Conservation (phyloP, 2,329 filamentous ascomycete species). For the Trichoderma simmonsii region DNA sequence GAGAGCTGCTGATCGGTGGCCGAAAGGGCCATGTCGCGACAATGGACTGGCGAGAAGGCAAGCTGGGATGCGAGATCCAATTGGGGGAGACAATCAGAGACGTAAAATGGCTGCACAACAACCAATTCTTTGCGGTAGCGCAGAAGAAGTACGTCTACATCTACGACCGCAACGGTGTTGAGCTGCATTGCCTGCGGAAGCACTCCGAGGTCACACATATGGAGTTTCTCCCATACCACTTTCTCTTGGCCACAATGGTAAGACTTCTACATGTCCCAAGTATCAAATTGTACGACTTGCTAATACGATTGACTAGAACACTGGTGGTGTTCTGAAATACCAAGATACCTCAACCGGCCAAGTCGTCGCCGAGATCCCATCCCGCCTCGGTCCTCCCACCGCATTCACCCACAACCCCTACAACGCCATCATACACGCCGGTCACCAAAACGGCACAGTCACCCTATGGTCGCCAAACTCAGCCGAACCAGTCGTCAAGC, state of each 20-base stretch:
- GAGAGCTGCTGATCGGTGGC: constrained; percentile 79
- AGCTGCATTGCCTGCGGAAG: constrained; percentile 86
- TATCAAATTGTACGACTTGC: background rate
- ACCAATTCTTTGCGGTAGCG: constrained; percentile 89
- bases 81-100: constrained; percentile 87
- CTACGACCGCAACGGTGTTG: constrained; percentile 86
- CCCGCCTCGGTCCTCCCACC: constrained; percentile 77
- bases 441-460: constrained; percentile 92
- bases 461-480: constrained; percentile 95
- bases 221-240: constrained; percentile 96
- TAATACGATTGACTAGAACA: constrained; percentile 48
- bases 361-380: constrained; percentile 80
- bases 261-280: constrained; percentile 29
- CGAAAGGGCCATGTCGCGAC: constrained; percentile 92
- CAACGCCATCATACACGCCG: constrained; percentile 88
- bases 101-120: constrained; percentile 89
- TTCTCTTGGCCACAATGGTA: constrained; percentile 81
- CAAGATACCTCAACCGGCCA: constrained; percentile 94
- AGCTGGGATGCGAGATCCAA: constrained; percentile 86
- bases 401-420: constrained; percentile 84
- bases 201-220: constrained; percentile 90
- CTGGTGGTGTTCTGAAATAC: constrained; percentile 83
- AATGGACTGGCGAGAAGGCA: constrained; percentile 94
- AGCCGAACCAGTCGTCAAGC: constrained; percentile 80
- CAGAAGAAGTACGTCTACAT: constrained; percentile 98